These are phyloP conservation scores for Astragalus membranaceus DNA, from an alignment of 306 rosid species.

Conservation along the genomic window DNA sequence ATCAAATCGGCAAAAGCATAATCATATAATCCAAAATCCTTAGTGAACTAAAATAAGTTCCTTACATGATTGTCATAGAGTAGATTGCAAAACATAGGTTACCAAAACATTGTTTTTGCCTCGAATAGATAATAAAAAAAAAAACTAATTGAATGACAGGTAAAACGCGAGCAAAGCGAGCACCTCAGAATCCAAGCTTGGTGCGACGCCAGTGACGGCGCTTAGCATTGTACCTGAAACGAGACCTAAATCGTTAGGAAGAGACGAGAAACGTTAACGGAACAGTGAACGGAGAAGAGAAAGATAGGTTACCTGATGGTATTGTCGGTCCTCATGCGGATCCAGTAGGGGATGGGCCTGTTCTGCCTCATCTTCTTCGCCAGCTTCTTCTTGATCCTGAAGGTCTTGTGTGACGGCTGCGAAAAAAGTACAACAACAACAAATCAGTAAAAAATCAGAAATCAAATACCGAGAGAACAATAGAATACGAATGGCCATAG, in stretches of 20 bases:
- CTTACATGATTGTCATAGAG: background rate
- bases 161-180: background rate
- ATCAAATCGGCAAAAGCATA: background rate
- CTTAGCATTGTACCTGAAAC: conserved; percentile 40
- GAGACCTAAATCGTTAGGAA: background rate
- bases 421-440: background rate
- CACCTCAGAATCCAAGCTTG: conserved; percentile 46
- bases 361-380: conserved; percentile 97
- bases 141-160: background rate
- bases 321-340: conserved; percentile 85
- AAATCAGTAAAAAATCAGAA: background rate
- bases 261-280: background rate
- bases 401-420: conserved; percentile 92
- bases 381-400: conserved; percentile 79
- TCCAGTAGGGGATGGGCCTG: conserved; percentile 91
- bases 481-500: background rate
- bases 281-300: background rate
- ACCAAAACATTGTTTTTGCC: background rate
- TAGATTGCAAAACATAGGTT: background rate
- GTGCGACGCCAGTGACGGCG: conserved; percentile 57
- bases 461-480: background rate
- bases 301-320: conserved; percentile 47
- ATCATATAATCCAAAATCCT: background rate
- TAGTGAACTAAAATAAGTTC: background rate
- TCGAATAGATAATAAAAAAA: background rate